Conservation (phyloP, 768 basidiomycete species). For the Stropharia rugosoannulata region DNA sequence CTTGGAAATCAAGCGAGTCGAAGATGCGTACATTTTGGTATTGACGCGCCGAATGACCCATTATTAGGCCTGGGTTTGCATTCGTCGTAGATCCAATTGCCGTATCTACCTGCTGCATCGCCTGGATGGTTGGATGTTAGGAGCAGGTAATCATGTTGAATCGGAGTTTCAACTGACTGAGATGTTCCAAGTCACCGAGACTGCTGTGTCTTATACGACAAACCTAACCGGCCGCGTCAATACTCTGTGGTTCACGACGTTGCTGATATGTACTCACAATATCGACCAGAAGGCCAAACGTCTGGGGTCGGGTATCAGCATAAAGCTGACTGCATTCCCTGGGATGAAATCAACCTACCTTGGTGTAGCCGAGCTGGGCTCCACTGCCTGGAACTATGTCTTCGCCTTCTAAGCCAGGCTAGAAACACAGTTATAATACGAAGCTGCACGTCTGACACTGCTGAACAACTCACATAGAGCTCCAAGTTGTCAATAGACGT, state of each 20-base stretch:
- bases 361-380: constrained; percentile 22
- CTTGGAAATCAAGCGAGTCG: background rate
- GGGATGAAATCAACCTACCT: constrained; percentile 15
- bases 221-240: too few species aligned
- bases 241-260: too few species aligned
- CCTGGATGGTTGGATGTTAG: background rate
- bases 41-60: constrained; percentile 17
- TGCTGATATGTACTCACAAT: background rate
- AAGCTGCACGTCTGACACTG: too few species aligned
- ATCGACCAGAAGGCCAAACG: background rate
- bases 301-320: background rate
- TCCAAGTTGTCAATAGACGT: constrained; percentile 1
- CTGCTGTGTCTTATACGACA: too few species aligned
- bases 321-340: too few species aligned
- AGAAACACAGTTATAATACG: background rate
- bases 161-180: too few species aligned
- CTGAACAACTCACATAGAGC: background rate
- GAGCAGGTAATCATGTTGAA: too few species aligned
- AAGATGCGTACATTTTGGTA: constrained; percentile 17
- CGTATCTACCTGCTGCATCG: background rate
- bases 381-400: constrained; percentile 2
- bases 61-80: constrained; percentile 12
- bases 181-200: too few species aligned
- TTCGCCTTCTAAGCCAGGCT: background rate
- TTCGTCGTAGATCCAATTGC: constrained; percentile 20